Conservation (phyloP, 208 protist species). For the Porcisia deanei region DNA sequence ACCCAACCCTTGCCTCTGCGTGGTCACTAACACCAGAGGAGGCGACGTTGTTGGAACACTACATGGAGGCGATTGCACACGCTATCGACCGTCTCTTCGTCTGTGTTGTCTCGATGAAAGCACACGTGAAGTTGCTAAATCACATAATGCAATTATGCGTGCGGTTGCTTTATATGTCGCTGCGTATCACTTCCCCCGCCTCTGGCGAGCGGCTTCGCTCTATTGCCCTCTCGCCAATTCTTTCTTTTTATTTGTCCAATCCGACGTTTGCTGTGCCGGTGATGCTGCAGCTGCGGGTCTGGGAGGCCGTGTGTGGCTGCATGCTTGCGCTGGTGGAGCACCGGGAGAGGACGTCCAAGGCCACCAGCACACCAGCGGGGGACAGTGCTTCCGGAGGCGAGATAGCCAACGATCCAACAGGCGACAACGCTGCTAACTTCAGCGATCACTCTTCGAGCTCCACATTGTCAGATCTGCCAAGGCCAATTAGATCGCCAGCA, state of each 20-base stretch:
- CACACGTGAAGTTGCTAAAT: constrained; percentile 17
- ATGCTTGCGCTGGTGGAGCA: constrained; percentile 29
- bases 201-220: constrained; percentile 17
- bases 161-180: constrained; percentile 24
- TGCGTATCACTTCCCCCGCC: constrained; percentile 6
- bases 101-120: constrained; percentile 19
- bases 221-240: constrained; percentile 27
- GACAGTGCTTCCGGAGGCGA: not conserved
- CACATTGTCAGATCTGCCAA: not conserved
- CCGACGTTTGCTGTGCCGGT: constrained; percentile 32
- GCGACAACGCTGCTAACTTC: not conserved
- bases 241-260: constrained; percentile 29
- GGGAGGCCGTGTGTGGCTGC: constrained; percentile 33
- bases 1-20: not conserved
- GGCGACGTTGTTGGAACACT: constrained; percentile 17
- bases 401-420: not conserved
- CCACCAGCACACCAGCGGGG: not conserved
- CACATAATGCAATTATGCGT: constrained; percentile 25
- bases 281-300: constrained; percentile 22
- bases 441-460: not conserved
- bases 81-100: constrained; percentile 29
- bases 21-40: constrained; percentile 19
- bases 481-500: not conserved
- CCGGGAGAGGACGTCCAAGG: not conserved
- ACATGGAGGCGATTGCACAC: constrained; percentile 24